phyloP scores from a whole-genome alignment of 106 monocot species.

The Alisma plantagoaquatica region DNA sequence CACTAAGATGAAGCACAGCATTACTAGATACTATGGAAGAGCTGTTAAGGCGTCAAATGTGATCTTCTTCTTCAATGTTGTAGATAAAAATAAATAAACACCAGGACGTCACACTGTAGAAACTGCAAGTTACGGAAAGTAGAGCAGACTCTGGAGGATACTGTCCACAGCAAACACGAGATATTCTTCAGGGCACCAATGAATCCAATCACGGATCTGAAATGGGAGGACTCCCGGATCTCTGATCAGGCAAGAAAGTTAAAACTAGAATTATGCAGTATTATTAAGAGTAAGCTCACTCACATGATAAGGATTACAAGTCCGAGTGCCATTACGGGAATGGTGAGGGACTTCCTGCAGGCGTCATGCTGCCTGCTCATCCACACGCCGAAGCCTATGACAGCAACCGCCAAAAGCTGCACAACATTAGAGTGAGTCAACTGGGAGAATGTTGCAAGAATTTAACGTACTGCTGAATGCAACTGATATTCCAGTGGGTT shows the following conservation, averaged over 20 bases:
- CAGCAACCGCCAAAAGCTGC: slow-evolving; percentile 65
- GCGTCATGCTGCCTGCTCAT: slow-evolving; percentile 84
- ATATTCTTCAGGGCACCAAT: slow-evolving; percentile 75
- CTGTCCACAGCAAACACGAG: slow-evolving; percentile 58
- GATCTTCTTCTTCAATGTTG: neutral
- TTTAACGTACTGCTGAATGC: no score
- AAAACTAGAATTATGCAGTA: neutral
- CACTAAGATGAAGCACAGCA: slow-evolving; percentile 75
- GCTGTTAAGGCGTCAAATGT: slow-evolving; percentile 40
- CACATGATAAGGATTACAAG: slow-evolving; percentile 72
- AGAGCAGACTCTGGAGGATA: no score
- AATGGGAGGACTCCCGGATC: slow-evolving; percentile 5
- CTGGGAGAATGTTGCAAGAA: no score
- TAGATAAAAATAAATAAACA: slow-evolving; percentile 12
- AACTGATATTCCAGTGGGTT: no score
- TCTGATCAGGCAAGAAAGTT: neutral
- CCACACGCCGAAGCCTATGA: slow-evolving; percentile 89
- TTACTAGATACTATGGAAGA: slow-evolving; percentile 52
- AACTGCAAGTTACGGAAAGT: no score
- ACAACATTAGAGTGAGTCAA: neutral
- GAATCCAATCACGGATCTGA: slow-evolving; percentile 89
- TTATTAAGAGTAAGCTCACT: slow-evolving; percentile 7
- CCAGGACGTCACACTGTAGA: no score
- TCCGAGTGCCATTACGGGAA: slow-evolving; percentile 87
- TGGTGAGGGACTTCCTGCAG: slow-evolving; percentile 67